Percentiles rank a stretch among this genome's conserved stretches.
Evolutionary conservation across 2,329 filamentous ascomycete genomes (phyloP).

Genomic region (Microsporum ferrugineum): DNA sequence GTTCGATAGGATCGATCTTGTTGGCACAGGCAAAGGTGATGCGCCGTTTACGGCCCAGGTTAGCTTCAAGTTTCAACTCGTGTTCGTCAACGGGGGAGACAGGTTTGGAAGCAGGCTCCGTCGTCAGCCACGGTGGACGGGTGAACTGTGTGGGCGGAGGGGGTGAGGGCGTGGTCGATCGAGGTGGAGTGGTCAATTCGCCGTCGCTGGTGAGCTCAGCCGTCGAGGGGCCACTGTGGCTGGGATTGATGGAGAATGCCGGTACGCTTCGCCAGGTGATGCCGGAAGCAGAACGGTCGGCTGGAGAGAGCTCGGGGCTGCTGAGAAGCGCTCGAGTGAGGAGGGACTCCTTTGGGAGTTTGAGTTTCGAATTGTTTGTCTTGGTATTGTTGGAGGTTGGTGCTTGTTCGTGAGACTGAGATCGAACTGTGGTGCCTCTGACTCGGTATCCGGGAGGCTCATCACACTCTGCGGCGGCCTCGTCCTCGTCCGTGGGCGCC

Average conservation of each 20-base stretch:
- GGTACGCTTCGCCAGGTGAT: conserved; percentile 16
- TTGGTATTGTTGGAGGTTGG: conserved; percentile 13
- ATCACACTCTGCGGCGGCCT: conserved; percentile 64
- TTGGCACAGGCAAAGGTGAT: conserved; percentile 83
- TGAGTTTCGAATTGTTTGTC: conserved; percentile 35
- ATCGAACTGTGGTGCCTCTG: conserved; percentile 2
- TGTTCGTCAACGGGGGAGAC: conserved; percentile 25
- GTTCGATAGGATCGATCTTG: conserved; percentile 35
- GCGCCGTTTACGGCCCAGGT: conserved; percentile 65
- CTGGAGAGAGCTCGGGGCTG: conserved; percentile 43
- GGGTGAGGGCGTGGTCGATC: conserved; percentile 78
- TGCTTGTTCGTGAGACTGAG: conserved; percentile 3
- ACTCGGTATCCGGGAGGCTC: conserved; percentile 62
- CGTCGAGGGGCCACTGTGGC: conserved; percentile 71
- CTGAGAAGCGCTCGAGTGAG: conserved; percentile 73
- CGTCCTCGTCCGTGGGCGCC: conserved; percentile 42
- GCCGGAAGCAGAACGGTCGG: conserved; percentile 15
- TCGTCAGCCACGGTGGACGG: conserved; percentile 15
- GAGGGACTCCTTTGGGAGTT: conserved; percentile 60
- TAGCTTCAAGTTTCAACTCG: conserved; percentile 51
- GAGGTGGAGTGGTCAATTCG: conserved; percentile 77
- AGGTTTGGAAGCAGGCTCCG: conserved; percentile 12
- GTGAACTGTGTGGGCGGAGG: conserved; percentile 53
- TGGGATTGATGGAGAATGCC: conserved; percentile 26
- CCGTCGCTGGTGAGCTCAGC: conserved; percentile 92